Conservation (phyloP, 1,284 basidiomycete genomes). For the Pholiota adiposa region DNA sequence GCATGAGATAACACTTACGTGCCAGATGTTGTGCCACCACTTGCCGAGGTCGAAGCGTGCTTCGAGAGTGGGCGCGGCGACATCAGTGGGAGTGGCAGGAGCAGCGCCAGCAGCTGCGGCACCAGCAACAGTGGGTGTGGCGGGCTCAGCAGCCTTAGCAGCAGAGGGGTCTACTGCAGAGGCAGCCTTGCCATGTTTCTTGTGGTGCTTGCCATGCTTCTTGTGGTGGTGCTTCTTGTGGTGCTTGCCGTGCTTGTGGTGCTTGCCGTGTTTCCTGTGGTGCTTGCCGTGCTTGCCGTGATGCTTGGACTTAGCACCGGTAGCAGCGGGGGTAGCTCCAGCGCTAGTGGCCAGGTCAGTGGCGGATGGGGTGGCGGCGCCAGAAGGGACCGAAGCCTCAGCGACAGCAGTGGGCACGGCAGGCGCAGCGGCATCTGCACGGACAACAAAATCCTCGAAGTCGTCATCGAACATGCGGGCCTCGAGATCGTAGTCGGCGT, state of each 20-base stretch:
- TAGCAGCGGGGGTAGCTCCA: background rate
- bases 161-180: background rate
- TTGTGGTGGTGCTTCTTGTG: background rate
- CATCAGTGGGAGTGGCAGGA: background rate
- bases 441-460: slow-evolving; percentile 20
- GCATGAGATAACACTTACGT: background rate
- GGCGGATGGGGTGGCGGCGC: background rate
- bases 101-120: background rate
- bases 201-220: background rate
- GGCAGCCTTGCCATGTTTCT: background rate
- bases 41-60: background rate
- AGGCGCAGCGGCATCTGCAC: slow-evolving; percentile 7
- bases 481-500: slow-evolving; percentile 15
- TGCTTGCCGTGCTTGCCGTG: background rate
- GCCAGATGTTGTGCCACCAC: background rate
- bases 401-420: slow-evolving; percentile 8
- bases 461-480: slow-evolving; percentile 21
- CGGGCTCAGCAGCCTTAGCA: background rate
- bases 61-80: background rate
- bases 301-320: background rate
- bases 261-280: background rate
- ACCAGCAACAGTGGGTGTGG: background rate
- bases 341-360: background rate
- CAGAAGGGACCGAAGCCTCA: background rate
- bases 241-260: background rate